phyloP scores from a whole-genome alignment of 225 moss, liverwort and hornwort genomes.

The Physcomitrellopsis africana region DNA sequence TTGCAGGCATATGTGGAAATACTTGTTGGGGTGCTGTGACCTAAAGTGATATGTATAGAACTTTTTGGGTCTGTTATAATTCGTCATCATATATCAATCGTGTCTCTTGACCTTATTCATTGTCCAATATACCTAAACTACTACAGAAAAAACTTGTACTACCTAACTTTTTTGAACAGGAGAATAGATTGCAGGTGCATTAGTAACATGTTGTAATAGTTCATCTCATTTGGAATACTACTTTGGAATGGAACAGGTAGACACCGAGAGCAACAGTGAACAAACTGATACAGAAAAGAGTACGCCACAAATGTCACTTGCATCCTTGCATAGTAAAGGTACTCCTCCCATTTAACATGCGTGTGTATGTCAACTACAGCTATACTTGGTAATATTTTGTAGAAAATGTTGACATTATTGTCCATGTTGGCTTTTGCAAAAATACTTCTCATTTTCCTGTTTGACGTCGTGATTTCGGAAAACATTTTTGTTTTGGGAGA shows the following conservation, averaged over 20 bases:
- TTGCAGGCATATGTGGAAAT: neutral
- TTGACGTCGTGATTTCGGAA: slow-evolving; percentile 11
- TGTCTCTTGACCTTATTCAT: too few species aligned
- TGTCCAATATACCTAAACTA: too few species aligned
- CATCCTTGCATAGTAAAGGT: slow-evolving; percentile 47
- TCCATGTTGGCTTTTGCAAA: neutral
- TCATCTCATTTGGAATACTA: neutral
- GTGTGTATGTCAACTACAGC: too few species aligned
- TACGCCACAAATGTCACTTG: slow-evolving; percentile 29
- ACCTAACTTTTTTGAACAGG: neutral
- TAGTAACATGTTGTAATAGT: slow-evolving; percentile 2
- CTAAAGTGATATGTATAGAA: too few species aligned
- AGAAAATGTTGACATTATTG: neutral
- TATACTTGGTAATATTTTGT: neutral
- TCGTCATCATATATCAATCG: too few species aligned
- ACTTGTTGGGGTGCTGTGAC: too few species aligned
- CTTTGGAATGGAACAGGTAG: slow-evolving; percentile 44
- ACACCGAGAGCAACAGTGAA: slow-evolving; percentile 49
- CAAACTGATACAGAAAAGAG: slow-evolving; percentile 40
- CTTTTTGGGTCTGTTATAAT: too few species aligned
- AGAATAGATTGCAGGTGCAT: neutral
- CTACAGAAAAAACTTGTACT: too few species aligned
- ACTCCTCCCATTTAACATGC: neutral
- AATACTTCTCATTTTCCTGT: neutral
- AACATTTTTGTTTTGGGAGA: neutral